Base-by-base conservation (phyloP, 73 alveolate genomes). In the Paramecium pentaurelia region DNA sequence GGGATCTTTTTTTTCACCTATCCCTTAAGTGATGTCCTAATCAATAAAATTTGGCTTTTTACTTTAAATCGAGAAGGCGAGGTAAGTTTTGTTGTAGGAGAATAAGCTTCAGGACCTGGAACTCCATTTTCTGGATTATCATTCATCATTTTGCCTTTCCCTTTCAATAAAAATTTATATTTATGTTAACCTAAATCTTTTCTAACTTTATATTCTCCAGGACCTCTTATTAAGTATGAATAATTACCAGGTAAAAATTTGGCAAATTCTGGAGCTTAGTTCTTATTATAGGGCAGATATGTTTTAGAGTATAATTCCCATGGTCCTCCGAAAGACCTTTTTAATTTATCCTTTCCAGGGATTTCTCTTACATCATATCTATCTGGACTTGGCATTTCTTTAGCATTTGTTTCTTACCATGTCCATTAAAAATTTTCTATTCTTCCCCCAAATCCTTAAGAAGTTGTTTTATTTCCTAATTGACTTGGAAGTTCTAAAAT, bases 371-470 rank as follows among this genome's bases (percentile, higher is more conserved):
- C 77, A 0, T 80, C 91, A 80, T 80, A 80, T 80, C 73, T 80
- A 32, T 80, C 77, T 18, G 91, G 91, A 49, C 91, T 80, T n/a
- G 91, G 91, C 71, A 45, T 45, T 80, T 80, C 91, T 18, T 80
- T 42, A n/a, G 91, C 91, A 6, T 27, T 80, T 28, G 64, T 6
- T 49, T 80, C 58, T 27, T 80, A 47, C 91, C 91, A 80, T 3
- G 44, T 34, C 47, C 44, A 80, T 80, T 80, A 36, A 80, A 44
- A 80, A 28, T 64, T 64, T 80, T 32, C 71, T 20, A 80, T 80
- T 45, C 75, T 80, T 4, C 75, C 77, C 30, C 91, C 91, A 80
- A 80, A 80, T 45, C 91, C 91, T 45, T 42, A 42, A 4, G 71
- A 27, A 27, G 91, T 80, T 28, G 51, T 64, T 64, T 64, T 64